Base-by-base conservation (phyloP, 257 asterid species). In the Paulownia fortunei region DNA sequence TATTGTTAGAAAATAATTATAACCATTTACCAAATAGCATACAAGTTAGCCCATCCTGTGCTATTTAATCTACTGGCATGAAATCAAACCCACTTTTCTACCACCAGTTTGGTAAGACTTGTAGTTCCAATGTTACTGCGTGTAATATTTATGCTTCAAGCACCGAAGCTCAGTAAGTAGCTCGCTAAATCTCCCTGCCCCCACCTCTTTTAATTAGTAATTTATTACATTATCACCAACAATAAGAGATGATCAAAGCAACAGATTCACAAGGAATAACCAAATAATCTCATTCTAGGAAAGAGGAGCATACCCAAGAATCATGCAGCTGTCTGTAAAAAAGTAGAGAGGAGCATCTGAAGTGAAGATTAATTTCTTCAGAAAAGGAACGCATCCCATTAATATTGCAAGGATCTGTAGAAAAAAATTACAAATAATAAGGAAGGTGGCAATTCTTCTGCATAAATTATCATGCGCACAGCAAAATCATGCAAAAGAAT, bases 301-400 rank as follows among this genome's bases (percentile, higher is more conserved):
- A 44, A 79, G 73, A 82, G 68, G 58, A 79, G 69, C 88, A 72
- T 93, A 93, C 98, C 99, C 99, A 64, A 96, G 99, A 85, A 96
- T 96, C 90, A 93, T 27, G 83, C 97, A 96, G 89, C 99, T 96
- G 88, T 96, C 98, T 0, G 99, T 90, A 76, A 96, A 93, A 86
- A 96, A 93, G 91, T 93, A 96, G 60, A 96, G 82, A 24, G 98
- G 98, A 84, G 97, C 97, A 84, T 96, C 97, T 59, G 93, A 18
- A 52, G 99, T 92, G 82, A 96, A 88, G 83, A 96, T 79, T 84
- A 88, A 72, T 65, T 85, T 87, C 92, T 88, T 96, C 86, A 96
- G 74, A 85, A 85, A 81, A 51, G 99, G 98, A 69, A 93, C 89
- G 42, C 98, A 91, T 80, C 99, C 99, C 64, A 96, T 80, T 46